Percentiles rank a stretch among this genome's conserved stretches.
Evolutionary conservation across 352 stramenopile species (phyloP).

Genomic region (Phytopythium oedochilum): DNA sequence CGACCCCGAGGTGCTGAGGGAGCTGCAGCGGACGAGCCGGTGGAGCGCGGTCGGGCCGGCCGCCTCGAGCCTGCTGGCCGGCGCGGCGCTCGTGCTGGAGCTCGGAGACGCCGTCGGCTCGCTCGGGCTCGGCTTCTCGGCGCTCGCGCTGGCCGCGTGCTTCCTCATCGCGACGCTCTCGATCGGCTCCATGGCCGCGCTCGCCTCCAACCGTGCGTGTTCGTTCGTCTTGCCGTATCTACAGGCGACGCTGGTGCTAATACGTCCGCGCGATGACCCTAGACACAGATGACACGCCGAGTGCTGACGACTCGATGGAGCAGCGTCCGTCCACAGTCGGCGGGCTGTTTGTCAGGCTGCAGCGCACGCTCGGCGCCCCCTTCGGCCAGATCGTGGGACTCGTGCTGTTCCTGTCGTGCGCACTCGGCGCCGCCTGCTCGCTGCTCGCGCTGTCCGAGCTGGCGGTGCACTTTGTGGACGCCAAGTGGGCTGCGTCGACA

Average conservation of each 20-base stretch:
- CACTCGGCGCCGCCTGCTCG: constrained; percentile 34
- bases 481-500: not conserved
- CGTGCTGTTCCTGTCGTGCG: constrained; percentile 36
- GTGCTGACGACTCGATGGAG: not conserved
- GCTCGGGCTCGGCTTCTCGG: constrained; percentile 20
- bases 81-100: constrained; percentile 52
- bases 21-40: constrained; percentile 12
- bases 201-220: constrained; percentile 23
- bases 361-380: constrained; percentile 17
- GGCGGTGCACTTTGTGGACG: constrained; percentile 26
- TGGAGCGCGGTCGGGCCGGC: constrained; percentile 38
- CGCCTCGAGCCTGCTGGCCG: constrained; percentile 42
- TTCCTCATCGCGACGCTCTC: constrained; percentile 44
- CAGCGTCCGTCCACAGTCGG: not conserved
- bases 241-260: not conserved
- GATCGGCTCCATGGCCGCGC: constrained; percentile 39
- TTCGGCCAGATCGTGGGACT: constrained; percentile 30
- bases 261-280: too few species aligned
- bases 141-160: constrained; percentile 17
- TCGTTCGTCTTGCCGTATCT: not conserved
- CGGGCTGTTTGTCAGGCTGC: constrained; percentile 26
- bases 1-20: constrained; percentile 2
- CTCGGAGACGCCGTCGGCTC: constrained; percentile 34
- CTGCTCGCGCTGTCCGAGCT: constrained; percentile 46
- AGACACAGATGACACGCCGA: not conserved